Conservation (phyloP, 2,329 filamentous ascomycete genomes). For the Penicillium sp. region DNA sequence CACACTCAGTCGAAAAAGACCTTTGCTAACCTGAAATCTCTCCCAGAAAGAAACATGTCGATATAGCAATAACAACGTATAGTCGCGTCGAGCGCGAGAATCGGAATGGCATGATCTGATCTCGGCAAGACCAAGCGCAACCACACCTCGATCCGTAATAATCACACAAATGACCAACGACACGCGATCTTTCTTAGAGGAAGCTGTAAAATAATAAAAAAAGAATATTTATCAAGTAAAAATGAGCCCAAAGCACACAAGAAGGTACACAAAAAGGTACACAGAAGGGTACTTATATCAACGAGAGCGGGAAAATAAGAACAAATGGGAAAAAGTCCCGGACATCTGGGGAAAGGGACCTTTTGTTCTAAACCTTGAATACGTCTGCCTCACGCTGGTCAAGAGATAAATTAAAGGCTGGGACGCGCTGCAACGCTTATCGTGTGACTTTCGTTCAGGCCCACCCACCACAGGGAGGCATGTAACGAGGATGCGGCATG, state of each 20-base stretch:
- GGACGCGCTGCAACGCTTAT: neutral
- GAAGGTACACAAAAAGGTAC: neutral
- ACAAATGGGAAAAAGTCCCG: neutral
- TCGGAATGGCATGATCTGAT: slow-evolving; percentile 22
- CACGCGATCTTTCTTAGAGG: neutral
- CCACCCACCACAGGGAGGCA: slow-evolving; percentile 6
- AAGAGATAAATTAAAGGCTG: slow-evolving; percentile 1
- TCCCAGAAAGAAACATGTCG: slow-evolving; percentile 32
- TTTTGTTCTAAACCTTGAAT: neutral
- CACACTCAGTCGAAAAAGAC: neutral
- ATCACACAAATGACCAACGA: neutral
- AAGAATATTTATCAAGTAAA: neutral
- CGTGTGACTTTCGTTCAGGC: slow-evolving; percentile 13
- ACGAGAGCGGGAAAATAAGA: neutral
- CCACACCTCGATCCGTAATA: neutral
- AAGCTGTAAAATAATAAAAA: neutral
- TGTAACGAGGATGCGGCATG: slow-evolving; percentile 7
- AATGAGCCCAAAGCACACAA: neutral
- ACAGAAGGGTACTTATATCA: neutral
- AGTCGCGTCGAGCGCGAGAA: slow-evolving; percentile 33
- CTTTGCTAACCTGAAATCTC: slow-evolving; percentile 30
- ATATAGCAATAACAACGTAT: slow-evolving; percentile 30
- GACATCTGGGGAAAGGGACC: neutral
- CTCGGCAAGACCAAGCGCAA: neutral
- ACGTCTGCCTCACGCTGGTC: neutral